Evolutionary conservation across 1,284 basidiomycete species (phyloP), one percentile per base, ranked within the genome.

Genomic region (Flammula alnicola): DNA sequence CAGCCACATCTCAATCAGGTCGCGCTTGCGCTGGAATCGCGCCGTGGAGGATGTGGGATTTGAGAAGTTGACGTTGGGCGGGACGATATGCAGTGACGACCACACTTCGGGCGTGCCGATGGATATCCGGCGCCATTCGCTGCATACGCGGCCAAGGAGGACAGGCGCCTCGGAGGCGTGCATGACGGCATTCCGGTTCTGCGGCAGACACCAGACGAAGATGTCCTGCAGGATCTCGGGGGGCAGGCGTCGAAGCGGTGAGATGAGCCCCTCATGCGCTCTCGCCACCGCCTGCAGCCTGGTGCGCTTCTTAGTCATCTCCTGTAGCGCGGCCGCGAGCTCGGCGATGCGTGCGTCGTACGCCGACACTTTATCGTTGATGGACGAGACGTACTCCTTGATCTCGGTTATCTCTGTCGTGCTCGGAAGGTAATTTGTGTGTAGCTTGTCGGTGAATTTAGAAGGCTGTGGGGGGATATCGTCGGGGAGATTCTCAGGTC

Each of bases 1-100:
- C 8, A 66, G 54, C 65, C 65, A 66, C 51, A 55, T 55, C 43
- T 57, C 49, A 9, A 61, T 40, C 11, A 65, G 30, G 12, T 62
- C 61, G 26, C 55, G 53, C 38, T 60, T 61, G 30, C 57, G 49
- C 33, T 54, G 33, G 40, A 61, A 61, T 19, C 57, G 51, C 19
- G 49, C 32, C 19, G 53, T 43, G 5, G 56, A 57, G 4, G 57
- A 49, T 5, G 39, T 25, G 10, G 53, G 52, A 35, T 54, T 56
- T 7, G 46, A 30, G 16, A 58, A 56, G 23, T 54, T 59, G 45
- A 57, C 54, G 27, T 58, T 58, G 20, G 64, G 64, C 5, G 62
- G 61, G 3, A 62, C 59, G 11, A 47, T 47, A 16, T 47, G 44
- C 11, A 47, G 19, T 8, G 36, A 30, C 3, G 44, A 23, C 44